These are phyloP conservation scores for Dysphania ambrosioides DNA, from an alignment of 148 eudicot genomes.

Conservation along the genomic window DNA sequence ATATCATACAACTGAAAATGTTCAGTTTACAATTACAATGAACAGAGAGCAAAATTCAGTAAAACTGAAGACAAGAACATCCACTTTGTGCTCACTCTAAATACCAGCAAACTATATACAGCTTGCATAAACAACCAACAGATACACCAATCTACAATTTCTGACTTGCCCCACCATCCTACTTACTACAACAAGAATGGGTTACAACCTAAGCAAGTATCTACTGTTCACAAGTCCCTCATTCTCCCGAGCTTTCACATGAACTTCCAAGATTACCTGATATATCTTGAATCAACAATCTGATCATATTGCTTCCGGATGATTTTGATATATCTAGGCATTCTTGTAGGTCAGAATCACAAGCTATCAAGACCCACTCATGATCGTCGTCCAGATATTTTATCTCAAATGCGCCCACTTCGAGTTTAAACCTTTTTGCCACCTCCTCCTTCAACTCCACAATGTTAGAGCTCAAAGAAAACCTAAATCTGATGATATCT, in stretches of 20 bases:
- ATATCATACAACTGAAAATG: conserved; percentile 3
- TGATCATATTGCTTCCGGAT: conserved; percentile 53
- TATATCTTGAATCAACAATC: conserved; percentile 61
- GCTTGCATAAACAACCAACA: conserved; percentile 28
- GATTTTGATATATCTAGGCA: conserved; percentile 56
- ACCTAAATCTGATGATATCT: conserved; percentile 73
- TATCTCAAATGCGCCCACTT: conserved; percentile 69
- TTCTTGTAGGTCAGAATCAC: conserved; percentile 72
- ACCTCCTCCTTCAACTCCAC: conserved; percentile 62
- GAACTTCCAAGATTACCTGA: conserved; percentile 54
- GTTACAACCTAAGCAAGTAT: conserved; percentile 33
- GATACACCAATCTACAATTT: conserved; percentile 21
- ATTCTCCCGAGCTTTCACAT: conserved; percentile 56
- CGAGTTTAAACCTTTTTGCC: conserved; percentile 68
- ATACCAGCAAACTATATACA: conserved; percentile 34
- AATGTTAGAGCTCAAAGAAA: conserved; percentile 48
- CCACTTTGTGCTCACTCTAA: conserved; percentile 18
- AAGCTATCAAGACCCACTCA: conserved; percentile 67
- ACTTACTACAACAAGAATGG: conserved; percentile 34
- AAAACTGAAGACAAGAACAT: conserved; percentile 12
- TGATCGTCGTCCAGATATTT: conserved; percentile 87
- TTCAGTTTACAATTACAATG: conserved; percentile 22
- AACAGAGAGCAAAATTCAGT: conserved; percentile 22
- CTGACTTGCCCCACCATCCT: conserved; percentile 16
- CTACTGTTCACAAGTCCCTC: conserved; percentile 28